Base-by-base conservation (phyloP, 2,329 filamentous ascomycete genomes). In the Cladosporium sp. region DNA sequence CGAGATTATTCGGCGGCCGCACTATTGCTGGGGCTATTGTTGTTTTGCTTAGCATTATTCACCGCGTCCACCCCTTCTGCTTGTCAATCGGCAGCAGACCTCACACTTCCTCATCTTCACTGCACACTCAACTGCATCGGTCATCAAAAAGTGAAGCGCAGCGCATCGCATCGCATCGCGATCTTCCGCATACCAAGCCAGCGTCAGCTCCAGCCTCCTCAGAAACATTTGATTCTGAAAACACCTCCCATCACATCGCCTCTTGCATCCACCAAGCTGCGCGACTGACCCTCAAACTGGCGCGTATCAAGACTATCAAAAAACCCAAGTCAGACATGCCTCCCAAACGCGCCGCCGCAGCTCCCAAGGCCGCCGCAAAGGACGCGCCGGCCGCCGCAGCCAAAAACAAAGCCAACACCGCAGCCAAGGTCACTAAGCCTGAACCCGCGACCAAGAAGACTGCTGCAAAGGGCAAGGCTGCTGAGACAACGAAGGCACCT, bases 401-500 rank as follows among this genome's bases (percentile, higher is more conserved):
- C 22, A 68, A 66, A 30, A 58, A 58, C 55, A 58, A 58, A 47
- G 63, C 63, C 51, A 68, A 66, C 61, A 59, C 66, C 38, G 62
- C 62, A 42, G 63, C 63, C 14, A 65, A 66, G 57, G 61, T 62
- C 40, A 63, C 63, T 5, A 62, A 63, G 58, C 67, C 59, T 12
- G 66, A 36, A 39, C 38, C 65, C 25, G 51, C 64, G 6, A 55
- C 64, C 20, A 69, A 69, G 59, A 74, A 68, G 65, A 67, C 71
- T 61, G 66, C 72, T n/a, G 36, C 54, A 17, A 56, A 56, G 40
- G 22, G 25, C 30, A 70, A 69, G 55, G 49, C 65, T 39, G 64
- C 66, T 59, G 47, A 67, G 15, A 69, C 58, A 51, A 57, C 60
- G 3, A 20, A 60, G 14, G 50, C 45, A n/a, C 59, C 51, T 52